Evolutionary conservation across 2,329 filamentous ascomycete species (phyloP), one percentile per base, ranked within the genome.

Genomic region (Fusarium piperis): DNA sequence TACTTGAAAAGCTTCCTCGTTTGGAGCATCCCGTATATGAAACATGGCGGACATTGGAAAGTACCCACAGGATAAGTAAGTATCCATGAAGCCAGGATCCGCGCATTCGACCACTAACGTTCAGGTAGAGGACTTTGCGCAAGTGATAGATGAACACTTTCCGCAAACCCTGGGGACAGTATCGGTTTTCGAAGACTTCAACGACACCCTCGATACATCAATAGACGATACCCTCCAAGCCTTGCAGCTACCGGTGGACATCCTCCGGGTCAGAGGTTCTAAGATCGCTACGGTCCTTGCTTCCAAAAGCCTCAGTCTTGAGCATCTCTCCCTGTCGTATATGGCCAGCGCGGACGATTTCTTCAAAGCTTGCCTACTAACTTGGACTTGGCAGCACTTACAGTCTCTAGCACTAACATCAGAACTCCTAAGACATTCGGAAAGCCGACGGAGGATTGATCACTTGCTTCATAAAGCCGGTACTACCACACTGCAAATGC

Each of bases 401-500:
- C 69, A 74, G 60, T 79, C 77, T 59, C 70, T 81, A 63, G 74
- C 78, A 23, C 76, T 82, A n/a, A 81, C 80, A 68, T 80, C 79
- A 41, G 65, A 75, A 41, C 67, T 76, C 61, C 62, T 82, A 26
- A 57, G 68, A 59, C 41, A 35, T 26, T 8, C 11, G 52, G 63
- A 53, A 56, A 70, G 62, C 7, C 67, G 58, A 44, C 10, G 64
- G 39, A 5, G 66, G 35, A 76, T 77, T 53, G 59, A 75, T 18
- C 38, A 4, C 53, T 64, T 82, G 61, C 64, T 81, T 33, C 62
- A 57, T 46, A 57, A n/a, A 57, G 79, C 75, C 26, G 66, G 76
- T 0, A 58, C 44, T 10, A 9, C 70, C 59, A 77, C 68, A n/a
- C 73, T 55, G 57, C 55, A 69, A 41, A 81, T 82, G 78, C 78